These are phyloP conservation scores for Rutstroemia sp. DNA, from an alignment of 2,329 filamentous ascomycete species.

Conservation along the genomic window DNA sequence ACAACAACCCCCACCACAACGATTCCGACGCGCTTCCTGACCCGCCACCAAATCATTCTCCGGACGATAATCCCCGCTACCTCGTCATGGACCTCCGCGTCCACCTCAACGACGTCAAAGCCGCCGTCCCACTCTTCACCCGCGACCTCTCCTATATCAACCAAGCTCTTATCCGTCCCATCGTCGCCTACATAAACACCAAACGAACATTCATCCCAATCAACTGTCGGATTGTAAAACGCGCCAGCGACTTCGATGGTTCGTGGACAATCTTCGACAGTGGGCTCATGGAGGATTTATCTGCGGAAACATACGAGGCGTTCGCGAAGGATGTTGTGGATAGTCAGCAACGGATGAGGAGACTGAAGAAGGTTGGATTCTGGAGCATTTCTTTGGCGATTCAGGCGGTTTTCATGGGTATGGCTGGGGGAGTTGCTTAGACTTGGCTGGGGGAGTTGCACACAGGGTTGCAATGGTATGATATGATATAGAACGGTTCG, in stretches of 20 bases:
- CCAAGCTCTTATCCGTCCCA: conserved; percentile 88
- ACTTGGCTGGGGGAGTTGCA: background rate
- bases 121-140: conserved; percentile 87
- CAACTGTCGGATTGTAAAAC: conserved; percentile 89
- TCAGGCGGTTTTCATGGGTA: conserved; percentile 89
- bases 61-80: conserved; percentile 61
- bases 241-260: conserved; percentile 81
- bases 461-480: background rate
- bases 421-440: conserved; percentile 71
- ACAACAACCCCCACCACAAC: conserved; percentile 35
- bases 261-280: conserved; percentile 94
- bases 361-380: conserved; percentile 91
- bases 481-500: background rate
- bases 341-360: conserved; percentile 74
- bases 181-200: conserved; percentile 97
- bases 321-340: conserved; percentile 89
- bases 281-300: conserved; percentile 87
- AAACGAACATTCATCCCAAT: conserved; percentile 94
- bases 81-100: conserved; percentile 92
- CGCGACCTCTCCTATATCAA: conserved; percentile 91
- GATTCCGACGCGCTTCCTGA: conserved; percentile 25
- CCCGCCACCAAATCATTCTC: conserved; percentile 22
- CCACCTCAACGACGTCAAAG: conserved; percentile 89
- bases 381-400: conserved; percentile 92
- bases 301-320: conserved; percentile 87